Percentiles rank a stretch among this genome's conserved stretches.
Evolutionary conservation across 345 rosid genomes (phyloP).

Genomic region (Lenwebbia sp.): DNA sequence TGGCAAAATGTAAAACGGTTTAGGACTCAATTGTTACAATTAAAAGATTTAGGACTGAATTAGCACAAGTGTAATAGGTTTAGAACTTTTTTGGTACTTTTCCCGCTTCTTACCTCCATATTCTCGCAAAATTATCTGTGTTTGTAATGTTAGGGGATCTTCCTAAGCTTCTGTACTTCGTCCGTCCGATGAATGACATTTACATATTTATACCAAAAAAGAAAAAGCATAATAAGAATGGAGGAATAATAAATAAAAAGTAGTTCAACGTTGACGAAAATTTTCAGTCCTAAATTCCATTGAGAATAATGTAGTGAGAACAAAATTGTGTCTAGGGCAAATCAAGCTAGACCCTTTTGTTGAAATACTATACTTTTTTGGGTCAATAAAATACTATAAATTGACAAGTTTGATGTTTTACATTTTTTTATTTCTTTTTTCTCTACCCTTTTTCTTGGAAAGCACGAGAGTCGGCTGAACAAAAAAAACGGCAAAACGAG

Average conservation of each 20-base stretch:
- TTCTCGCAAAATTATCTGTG: background rate
- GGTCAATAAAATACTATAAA: too few species aligned
- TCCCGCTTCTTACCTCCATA: background rate
- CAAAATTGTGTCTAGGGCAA: background rate
- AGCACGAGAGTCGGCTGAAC: background rate
- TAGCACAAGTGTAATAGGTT: too few species aligned
- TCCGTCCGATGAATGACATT: background rate
- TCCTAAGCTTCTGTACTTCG: accelerated
- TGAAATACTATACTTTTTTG: background rate
- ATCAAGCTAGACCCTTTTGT: background rate
- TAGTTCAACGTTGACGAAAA: background rate
- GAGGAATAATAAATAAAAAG: too few species aligned
- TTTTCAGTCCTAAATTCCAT: background rate
- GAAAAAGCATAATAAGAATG: background rate
- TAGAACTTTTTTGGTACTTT: too few species aligned
- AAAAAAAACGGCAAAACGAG: too few species aligned
- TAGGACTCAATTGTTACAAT: too few species aligned
- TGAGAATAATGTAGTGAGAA: background rate
- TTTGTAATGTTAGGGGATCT: background rate
- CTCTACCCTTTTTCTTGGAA: background rate
- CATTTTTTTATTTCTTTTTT: too few species aligned
- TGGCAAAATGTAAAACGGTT: too few species aligned
- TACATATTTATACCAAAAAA: background rate
- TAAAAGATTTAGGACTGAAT: too few species aligned
- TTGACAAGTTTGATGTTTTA: too few species aligned